Conservation (phyloP, 352 stramenopile species). For the Globisporangium cylindrosporum region DNA sequence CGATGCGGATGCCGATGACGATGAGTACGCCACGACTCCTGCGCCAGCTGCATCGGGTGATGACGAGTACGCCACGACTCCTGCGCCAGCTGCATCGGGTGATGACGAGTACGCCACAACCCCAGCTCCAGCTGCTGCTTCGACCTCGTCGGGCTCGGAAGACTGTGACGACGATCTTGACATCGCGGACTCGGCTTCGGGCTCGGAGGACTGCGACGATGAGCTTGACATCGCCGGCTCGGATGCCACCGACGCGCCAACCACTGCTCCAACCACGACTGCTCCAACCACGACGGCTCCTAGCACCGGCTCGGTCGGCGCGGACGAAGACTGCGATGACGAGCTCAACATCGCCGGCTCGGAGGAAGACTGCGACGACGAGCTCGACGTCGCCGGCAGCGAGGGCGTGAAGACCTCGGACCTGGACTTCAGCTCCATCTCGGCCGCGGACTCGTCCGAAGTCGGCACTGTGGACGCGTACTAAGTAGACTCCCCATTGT, state of each 20-base stretch:
- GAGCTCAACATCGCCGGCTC: slow-evolving; percentile 21
- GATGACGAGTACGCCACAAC: background rate
- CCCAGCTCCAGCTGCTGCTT: background rate
- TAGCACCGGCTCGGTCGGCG: slow-evolving; percentile 28
- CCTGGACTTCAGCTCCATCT: slow-evolving; percentile 32
- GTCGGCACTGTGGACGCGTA: slow-evolving; percentile 27
- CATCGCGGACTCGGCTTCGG: slow-evolving; percentile 8
- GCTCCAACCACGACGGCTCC: background rate
- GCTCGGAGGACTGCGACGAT: slow-evolving; percentile 17
- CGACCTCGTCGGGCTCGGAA: slow-evolving; percentile 5
- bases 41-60: background rate
- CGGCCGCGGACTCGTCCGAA: slow-evolving; percentile 14
- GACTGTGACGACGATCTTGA: slow-evolving; percentile 18
- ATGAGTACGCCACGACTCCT: background rate
- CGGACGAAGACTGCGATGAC: slow-evolving; percentile 16
- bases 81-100: background rate
- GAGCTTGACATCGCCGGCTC: slow-evolving; percentile 24
- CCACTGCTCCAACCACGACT: too few species aligned
- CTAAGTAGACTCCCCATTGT: slow-evolving; percentile 17
- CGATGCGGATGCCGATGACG: slow-evolving; percentile 10
- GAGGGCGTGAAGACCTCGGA: slow-evolving; percentile 23
- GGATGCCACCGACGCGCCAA: background rate
- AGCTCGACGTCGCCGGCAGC: slow-evolving; percentile 27
- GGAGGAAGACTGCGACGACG: slow-evolving; percentile 19
- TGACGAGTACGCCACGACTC: background rate